These are phyloP conservation scores for Tetracladium marchalianum DNA, from an alignment of 495 filamentous ascomycete genomes.

Conservation along the genomic window DNA sequence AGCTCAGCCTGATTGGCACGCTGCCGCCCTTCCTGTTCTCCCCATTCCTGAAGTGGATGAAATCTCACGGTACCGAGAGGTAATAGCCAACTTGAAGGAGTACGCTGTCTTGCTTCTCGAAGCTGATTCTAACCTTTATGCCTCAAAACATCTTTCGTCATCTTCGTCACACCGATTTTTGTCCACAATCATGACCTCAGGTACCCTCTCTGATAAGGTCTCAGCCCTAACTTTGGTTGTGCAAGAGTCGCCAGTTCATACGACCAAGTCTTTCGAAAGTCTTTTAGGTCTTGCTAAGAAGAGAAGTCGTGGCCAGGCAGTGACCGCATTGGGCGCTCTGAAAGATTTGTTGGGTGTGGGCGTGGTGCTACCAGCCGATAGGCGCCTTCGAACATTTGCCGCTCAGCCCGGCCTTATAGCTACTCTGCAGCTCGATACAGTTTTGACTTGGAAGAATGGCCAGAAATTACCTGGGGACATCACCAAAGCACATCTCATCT, in stretches of 20 bases:
- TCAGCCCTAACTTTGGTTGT: slow-evolving; percentile 87
- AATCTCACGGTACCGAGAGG: slow-evolving; percentile 39
- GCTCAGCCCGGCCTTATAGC: slow-evolving; percentile 67
- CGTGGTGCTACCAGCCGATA: slow-evolving; percentile 68
- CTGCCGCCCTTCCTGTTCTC: slow-evolving; percentile 49
- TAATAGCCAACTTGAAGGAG: slow-evolving; percentile 62
- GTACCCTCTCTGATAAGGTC: slow-evolving; percentile 92
- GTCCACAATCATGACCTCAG: slow-evolving; percentile 90
- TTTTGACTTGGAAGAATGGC: slow-evolving; percentile 51
- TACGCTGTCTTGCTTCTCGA: slow-evolving; percentile 68
- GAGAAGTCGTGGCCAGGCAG: slow-evolving; percentile 82
- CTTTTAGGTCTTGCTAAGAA: slow-evolving; percentile 74
- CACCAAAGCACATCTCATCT: slow-evolving; percentile 64
- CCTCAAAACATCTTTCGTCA: slow-evolving; percentile 35
- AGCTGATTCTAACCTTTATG: slow-evolving; percentile 58
- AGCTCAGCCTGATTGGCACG: slow-evolving; percentile 82
- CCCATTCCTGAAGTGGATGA: slow-evolving; percentile 33
- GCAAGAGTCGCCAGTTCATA: slow-evolving; percentile 93
- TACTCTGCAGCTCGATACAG: slow-evolving; percentile 46
- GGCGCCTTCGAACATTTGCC: slow-evolving; percentile 70
- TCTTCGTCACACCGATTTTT: slow-evolving; percentile 88
- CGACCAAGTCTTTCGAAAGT: slow-evolving; percentile 75
- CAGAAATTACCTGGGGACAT: slow-evolving; percentile 60
- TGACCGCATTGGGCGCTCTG: slow-evolving; percentile 81
- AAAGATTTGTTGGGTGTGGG: slow-evolving; percentile 91